phyloP scores from a whole-genome alignment of 768 basidiomycete species.

The Suillus tomentosus region DNA sequence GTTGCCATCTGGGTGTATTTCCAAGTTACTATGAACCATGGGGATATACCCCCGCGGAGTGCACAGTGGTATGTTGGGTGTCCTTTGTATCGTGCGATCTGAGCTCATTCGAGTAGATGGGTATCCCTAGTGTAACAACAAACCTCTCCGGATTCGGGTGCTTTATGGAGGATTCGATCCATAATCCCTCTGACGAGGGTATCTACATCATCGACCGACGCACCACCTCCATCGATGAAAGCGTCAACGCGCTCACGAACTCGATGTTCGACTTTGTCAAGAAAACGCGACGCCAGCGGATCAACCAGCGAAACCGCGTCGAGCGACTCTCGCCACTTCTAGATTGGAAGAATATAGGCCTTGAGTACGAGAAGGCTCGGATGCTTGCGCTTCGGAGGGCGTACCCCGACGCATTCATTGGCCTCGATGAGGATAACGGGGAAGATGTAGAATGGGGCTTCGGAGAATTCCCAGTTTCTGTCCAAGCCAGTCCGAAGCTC shows the following conservation, averaged over 20 bases:
- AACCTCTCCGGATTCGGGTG: constrained; percentile 98
- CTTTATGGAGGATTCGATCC: constrained; percentile 98
- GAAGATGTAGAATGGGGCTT: constrained; percentile 34
- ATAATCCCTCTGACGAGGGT: constrained; percentile 91
- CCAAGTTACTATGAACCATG: constrained; percentile 97
- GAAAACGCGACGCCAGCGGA: constrained; percentile 93
- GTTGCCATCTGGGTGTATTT: constrained; percentile 98
- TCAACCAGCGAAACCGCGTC: constrained; percentile 98
- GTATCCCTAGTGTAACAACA: constrained; percentile 95
- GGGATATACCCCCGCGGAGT: constrained; percentile 97
- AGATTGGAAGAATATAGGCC: constrained; percentile 98
- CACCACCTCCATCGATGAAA: constrained; percentile 86
- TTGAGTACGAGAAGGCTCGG: constrained; percentile 95
- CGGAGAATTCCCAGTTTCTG: constrained; percentile 40
- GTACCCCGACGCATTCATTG: constrained; percentile 92
- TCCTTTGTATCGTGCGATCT: constrained; percentile 8
- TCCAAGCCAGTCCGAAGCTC: constrained; percentile 87
- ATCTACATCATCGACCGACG: constrained; percentile 97
- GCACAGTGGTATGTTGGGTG: constrained; percentile 80
- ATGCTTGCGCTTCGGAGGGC: constrained; percentile 90
- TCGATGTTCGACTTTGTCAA: constrained; percentile 73
- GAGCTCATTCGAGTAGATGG: constrained; percentile 64
- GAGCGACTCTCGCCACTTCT: constrained; percentile 90
- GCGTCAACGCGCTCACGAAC: constrained; percentile 80
- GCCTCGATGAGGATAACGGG: constrained; percentile 50